Conservation (phyloP, 202 grass and related monocot species). For the Schoenoplectus tabernaemontani region DNA sequence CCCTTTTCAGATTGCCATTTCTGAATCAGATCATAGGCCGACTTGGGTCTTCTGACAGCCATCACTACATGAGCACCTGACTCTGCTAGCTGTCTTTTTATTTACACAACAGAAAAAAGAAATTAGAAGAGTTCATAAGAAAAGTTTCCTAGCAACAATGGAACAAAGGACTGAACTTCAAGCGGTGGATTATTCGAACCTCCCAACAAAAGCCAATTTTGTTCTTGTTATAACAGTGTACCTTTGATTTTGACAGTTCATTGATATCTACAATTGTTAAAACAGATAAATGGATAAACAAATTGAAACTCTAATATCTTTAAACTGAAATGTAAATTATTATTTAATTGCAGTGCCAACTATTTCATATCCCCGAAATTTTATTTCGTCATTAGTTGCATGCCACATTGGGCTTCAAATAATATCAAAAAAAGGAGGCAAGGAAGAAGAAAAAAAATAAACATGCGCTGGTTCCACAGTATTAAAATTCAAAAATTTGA, state of each 20-base stretch:
- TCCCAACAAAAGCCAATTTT: neutral
- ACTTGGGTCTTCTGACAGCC: constrained; percentile 83
- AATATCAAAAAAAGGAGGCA: neutral
- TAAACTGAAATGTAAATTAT: too few relatives aligned
- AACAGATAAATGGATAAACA: too few relatives aligned
- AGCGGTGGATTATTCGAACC: neutral
- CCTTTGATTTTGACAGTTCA: neutral
- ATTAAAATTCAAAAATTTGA: neutral
- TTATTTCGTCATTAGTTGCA: neutral
- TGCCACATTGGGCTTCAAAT: neutral
- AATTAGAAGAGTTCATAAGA: neutral
- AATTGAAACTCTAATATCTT: neutral
- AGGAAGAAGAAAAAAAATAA: too few relatives aligned
- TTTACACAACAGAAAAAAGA: neutral
- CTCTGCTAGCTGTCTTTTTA: constrained; percentile 71
- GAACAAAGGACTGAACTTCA: neutral
- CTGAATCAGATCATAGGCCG: constrained; percentile 78
- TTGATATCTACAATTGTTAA: neutral
- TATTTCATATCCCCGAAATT: too few relatives aligned
- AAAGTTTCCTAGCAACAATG: neutral
- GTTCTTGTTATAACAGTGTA: neutral
- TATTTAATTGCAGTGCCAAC: too few relatives aligned
- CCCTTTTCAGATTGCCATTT: constrained; percentile 88
- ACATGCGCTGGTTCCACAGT: neutral
- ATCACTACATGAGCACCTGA: constrained; percentile 89